Conservation (phyloP, 768 basidiomycete species). For the Strobilomyces dryophilus region DNA sequence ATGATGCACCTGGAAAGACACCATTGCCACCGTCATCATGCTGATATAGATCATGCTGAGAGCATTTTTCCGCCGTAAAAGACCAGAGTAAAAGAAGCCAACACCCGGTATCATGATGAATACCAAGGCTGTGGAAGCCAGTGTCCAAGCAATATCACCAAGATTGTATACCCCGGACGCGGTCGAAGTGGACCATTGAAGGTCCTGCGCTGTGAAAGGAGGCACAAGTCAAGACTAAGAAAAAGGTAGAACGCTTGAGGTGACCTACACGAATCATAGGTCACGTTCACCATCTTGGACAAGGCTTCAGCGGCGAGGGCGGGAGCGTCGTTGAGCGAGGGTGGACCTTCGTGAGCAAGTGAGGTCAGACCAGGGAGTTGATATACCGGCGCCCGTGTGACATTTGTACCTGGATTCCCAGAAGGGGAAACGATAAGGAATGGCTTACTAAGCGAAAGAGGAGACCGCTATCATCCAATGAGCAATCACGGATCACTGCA, state of each 20-base stretch:
- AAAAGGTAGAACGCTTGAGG: not conserved
- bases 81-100: constrained; percentile 87
- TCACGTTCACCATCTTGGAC: constrained; percentile 40
- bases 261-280: constrained; percentile 38
- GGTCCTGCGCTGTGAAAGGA: constrained; percentile 34
- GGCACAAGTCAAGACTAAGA: not conserved
- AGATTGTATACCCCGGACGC: constrained; percentile 44
- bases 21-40: constrained; percentile 72
- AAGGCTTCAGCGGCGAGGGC: not conserved
- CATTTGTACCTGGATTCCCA: constrained; percentile 15
- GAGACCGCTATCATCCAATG: constrained; percentile 21
- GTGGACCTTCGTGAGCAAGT: constrained; percentile 3
- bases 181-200: constrained; percentile 27
- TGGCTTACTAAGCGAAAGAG: constrained; percentile 19
- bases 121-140: constrained; percentile 74
- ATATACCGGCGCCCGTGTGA: constrained; percentile 24
- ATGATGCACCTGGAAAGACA: constrained; percentile 79
- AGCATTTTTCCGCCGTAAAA: constrained; percentile 90
- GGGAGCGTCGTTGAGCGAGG: not conserved
- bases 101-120: constrained; percentile 85
- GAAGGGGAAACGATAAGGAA: constrained; percentile 15
- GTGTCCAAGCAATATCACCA: constrained; percentile 67
- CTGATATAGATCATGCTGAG: constrained; percentile 83
- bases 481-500: not conserved
- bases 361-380: not conserved